Evolutionary conservation across 2,329 filamentous ascomycete species (phyloP), one percentile per base, ranked within the genome.

Genomic region (Hypoxylon sp.): DNA sequence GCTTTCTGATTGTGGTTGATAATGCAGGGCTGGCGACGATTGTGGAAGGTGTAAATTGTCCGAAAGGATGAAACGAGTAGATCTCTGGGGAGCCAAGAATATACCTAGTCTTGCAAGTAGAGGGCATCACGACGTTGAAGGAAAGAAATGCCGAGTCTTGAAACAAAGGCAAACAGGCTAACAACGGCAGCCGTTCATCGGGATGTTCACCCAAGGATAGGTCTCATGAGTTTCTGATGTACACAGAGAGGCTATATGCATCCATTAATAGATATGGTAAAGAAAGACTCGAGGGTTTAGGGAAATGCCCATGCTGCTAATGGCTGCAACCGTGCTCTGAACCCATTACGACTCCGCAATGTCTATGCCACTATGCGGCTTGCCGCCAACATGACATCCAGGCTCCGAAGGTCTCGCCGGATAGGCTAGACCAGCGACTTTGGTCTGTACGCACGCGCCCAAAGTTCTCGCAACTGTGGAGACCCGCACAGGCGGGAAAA

Each of bases 81-180:
- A 71, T 68, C 66, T 68, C 66, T 69, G 63, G 66, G 68, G 68
- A 69, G 63, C 68, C 66, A 69, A 72, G 73, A 71, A 21, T 25
- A 32, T 60, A 65, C 61, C 58, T 28, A 52, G 56, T 58, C 45
- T 28, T 51, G 17, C 28, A 45, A 41, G 60, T 53, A 41, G 67
- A 70, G 28, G 52, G 30, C 51, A 62, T 67, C 62, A 64, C 50
- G 63, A 66, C 57, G 23, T 62, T 36, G 49, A 62, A 65, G 69
- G 65, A 67, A 68, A 67, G 66, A 68, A 66, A 66, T 63, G 59
- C 66, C 64, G 71, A 71, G 57, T 61, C 43, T 69, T 71, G 69
- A 70, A 72, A 72, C 73, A 55, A 65, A 70, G 63, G 66, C 30
- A 68, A 69, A 68, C 66, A 63, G 43, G 62, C 45, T 19, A 25